Conservation (phyloP, 305 asterid genomes). For the Stenogyne calaminthoides region DNA sequence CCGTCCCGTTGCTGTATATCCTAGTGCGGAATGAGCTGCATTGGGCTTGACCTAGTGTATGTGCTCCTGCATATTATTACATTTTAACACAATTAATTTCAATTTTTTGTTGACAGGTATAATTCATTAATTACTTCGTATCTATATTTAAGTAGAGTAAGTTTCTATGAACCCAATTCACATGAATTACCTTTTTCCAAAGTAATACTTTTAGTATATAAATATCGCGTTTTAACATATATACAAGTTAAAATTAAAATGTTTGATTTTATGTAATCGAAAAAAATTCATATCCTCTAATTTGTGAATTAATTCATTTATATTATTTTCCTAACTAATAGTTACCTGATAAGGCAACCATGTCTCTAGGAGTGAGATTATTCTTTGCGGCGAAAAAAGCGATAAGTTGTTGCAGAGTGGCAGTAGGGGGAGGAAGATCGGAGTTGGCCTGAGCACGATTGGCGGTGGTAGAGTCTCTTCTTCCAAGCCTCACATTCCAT, state of each 20-base stretch:
- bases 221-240: too few species aligned
- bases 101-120: too few species aligned
- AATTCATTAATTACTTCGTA: too few species aligned
- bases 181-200: too few species aligned
- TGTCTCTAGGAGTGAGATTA: constrained; percentile 33
- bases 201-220: too few species aligned
- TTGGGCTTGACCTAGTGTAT: constrained; percentile 66
- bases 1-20: constrained; percentile 61
- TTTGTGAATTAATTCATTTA: too few species aligned
- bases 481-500: constrained; percentile 53
- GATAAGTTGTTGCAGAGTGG: constrained; percentile 31
- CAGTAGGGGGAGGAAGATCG: constrained; percentile 43
- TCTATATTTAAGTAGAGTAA: too few species aligned
- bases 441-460: constrained; percentile 35
- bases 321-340: too few species aligned
- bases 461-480: constrained; percentile 59
- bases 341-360: constrained; percentile 55
- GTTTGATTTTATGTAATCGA: too few species aligned
- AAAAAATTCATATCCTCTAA: too few species aligned
- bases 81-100: background rate
- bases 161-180: too few species aligned
- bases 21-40: constrained; percentile 50
- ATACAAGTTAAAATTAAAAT: too few species aligned
- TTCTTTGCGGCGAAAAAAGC: constrained; percentile 30
- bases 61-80: constrained; percentile 41